Evolutionary conservation across 1,284 basidiomycete genomes (phyloP), one percentile per base, ranked within the genome.

Genomic region (Cystobasidium sp.): DNA sequence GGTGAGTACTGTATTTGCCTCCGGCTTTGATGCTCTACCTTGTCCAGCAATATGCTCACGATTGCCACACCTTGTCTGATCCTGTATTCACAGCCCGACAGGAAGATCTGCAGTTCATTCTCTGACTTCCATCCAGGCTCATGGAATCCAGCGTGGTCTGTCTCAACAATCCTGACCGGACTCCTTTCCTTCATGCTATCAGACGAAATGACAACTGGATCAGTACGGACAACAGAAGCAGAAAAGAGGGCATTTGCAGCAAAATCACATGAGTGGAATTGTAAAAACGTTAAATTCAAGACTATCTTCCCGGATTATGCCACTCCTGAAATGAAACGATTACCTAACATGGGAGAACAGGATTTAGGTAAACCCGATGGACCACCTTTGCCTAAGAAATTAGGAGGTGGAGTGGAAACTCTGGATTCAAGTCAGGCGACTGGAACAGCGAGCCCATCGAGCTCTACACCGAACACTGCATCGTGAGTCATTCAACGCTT

Each of bases 131-230:
- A 79, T 62, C 61, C 77, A 31, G 78, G 78, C 4, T 77, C 77
- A 0, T 80, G 80, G 80, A 79, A 80, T 71, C 79, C 80, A 5
- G 77, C 77, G 6, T 69, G 66, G 65, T 75, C 73, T 12, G 58
- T 76, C 2, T 74, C 75, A 5, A 79, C 78, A 5, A 81, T 80
- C 65, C 66, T 81, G 20, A 77, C 77, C 24, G 79, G 80, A 1
- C 51, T 81, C 22, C 64, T 80, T n/a, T 73, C 66, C 20, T 81
- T 81, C 67, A 80, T 81, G 79, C 64, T 79, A 7, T 72, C 70
- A 3, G 78, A 80, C 12, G 80, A 81, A 64, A 79, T 80, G 20
- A 80, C 79, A 3, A 80, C 80, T 0, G 80, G 79, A 56, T 52
- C 66, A 14, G 67, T 76, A 20, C 31, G 64, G 3, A 63, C 66